Evolutionary conservation across 331 rosid species (phyloP), one percentile per base, ranked within the genome.

Genomic region (Phaseolus coccineus): DNA sequence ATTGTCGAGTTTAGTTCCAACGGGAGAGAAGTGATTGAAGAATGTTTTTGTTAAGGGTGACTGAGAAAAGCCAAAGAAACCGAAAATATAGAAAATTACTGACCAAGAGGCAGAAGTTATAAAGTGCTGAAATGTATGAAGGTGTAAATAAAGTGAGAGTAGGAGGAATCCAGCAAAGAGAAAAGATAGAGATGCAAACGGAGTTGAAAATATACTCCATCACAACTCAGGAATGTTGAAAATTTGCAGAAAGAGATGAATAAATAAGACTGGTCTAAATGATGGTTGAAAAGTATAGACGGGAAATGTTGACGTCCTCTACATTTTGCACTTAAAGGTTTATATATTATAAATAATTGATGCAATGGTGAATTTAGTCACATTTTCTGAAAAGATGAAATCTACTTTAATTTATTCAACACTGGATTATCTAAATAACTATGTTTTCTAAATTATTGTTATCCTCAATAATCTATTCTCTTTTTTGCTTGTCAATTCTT

Each of bases 401-500:
- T 52, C 8, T 52, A 1, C 58, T 16, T n/a, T n/a, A 52, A n/a
- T 52, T 52, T 8, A 52, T 52, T 52, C 1, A n/a, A 52, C 58
- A 52, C 6, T 52, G 27, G 58, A n/a, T 6, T 52, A 52, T 52
- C 27, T 51, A 51, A 51, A 16, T 51, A 51, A 51, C 24, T 8
- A 16, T 16, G 56, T 3, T 16, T 82, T 82, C n/a, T 19, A n/a
- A 44, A 28, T 27, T 59, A 58, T 64, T 63, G 59, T 52, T 19
- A 2, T 52, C 27, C 58, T 52, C 58, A n/a, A 52, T 19, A n/a
- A 52, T 52, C 27, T 52, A 9, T 53, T n/a, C 64, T 8, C 39
- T 56, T 72, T 11, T 42, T 67, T 61, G 39, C 14, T 27, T 61
- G 15, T 65, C 55, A 8, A 30, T 80, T 83, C 59, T 76, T 30